Evolutionary conservation across 2,329 filamentous ascomycete species (phyloP), one percentile per base, ranked within the genome.

Genomic region (Periconia macrospinosa): DNA sequence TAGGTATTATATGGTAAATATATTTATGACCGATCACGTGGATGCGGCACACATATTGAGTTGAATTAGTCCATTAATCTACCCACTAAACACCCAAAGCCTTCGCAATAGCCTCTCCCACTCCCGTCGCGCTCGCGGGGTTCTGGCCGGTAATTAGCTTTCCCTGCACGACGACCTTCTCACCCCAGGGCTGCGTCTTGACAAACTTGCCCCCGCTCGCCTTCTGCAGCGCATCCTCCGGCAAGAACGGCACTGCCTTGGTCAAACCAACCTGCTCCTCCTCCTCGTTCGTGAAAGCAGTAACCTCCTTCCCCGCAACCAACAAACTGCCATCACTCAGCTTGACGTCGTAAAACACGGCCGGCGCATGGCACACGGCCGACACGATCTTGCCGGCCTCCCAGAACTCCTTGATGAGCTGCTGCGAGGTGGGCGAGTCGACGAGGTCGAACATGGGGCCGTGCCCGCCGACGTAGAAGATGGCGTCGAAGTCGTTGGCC

Each of bases 321-420:
- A 89, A 72, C 47, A 78, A 77, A 57, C 77, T 74, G 33, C 84
- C 85, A 55, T 80, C 75, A 10, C 57, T 61, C 6, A 73, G 58
- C 56, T 79, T 82, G 35, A 83, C 86, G 60, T 86, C 80, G 46
- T 81, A 77, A 15, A 90, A 76, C 13, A 81, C 87, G 3, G 82
- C 83, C 2, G 87, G 85, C 6, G 86, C 87, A 73, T 90, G 87
- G 77, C 87, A 90, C 44, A 90, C 86, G 3, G 87, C 84, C 0
- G 83, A 76, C 14, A 90, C 81, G 50, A 85, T 77, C 78, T 89
- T 89, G 57, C 80, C 82, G 2, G 80, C 78, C 40, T 76, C 74
- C 63, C 79, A 82, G 69, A 90, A 89, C 69, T 88, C 84, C 55
- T 78, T 74, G 63, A 87, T 84, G 35, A 90, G 74, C 56, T 80